A percentile compares a stretch with the other conserved stretches of the same genome.
Evolutionary conservation across 2,329 filamentous ascomycete species (phyloP).

Genomic region (Hypoxylon sp.): DNA sequence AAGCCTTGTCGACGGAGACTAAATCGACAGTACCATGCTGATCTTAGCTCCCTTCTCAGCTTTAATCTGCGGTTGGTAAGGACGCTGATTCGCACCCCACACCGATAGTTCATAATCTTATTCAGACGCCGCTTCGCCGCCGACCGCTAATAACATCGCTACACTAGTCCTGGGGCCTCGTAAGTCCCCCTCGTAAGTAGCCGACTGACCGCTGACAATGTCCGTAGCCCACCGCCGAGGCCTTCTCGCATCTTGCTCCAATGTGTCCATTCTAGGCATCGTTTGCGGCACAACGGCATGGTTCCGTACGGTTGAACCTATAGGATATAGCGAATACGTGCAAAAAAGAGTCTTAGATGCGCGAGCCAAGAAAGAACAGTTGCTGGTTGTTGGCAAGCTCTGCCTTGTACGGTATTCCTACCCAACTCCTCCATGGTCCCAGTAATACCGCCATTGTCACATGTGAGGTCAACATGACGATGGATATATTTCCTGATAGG

Average conservation of each 20-base stretch:
- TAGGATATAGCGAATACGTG: constrained; percentile 21
- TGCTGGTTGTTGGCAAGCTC: constrained; percentile 20
- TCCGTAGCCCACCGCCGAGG: constrained; percentile 26
- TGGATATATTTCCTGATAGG: constrained; percentile 29
- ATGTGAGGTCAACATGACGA: constrained; percentile 28
- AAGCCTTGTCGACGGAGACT: constrained; percentile 27
- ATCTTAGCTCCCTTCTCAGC: constrained; percentile 33
- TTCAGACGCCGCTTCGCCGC: constrained; percentile 46
- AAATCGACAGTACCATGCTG: constrained; percentile 23
- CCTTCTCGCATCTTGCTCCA: constrained; percentile 17
- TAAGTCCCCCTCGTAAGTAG: constrained; percentile 15
- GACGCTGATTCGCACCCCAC: constrained; percentile 44
- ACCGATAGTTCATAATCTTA: constrained; percentile 47
- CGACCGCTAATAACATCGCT: constrained; percentile 18
- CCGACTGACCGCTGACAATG: constrained; percentile 40
- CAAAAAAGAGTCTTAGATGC: constrained; percentile 7
- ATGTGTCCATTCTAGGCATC: constrained; percentile 30
- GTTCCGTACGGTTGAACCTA: constrained; percentile 30
- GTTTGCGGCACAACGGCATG: constrained; percentile 18
- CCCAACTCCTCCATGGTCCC: background rate
- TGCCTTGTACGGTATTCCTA: constrained; percentile 23
- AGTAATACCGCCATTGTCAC: constrained; percentile 18
- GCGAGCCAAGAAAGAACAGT: constrained; percentile 37
- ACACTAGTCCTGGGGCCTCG: constrained; percentile 18
- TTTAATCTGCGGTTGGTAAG: constrained; percentile 33